A percentile compares a stretch with the other conserved stretches of the same genome.
phyloP scores from a whole-genome alignment of 2,329 filamentous ascomycete genomes.

The Aureobasidium sp. region DNA sequence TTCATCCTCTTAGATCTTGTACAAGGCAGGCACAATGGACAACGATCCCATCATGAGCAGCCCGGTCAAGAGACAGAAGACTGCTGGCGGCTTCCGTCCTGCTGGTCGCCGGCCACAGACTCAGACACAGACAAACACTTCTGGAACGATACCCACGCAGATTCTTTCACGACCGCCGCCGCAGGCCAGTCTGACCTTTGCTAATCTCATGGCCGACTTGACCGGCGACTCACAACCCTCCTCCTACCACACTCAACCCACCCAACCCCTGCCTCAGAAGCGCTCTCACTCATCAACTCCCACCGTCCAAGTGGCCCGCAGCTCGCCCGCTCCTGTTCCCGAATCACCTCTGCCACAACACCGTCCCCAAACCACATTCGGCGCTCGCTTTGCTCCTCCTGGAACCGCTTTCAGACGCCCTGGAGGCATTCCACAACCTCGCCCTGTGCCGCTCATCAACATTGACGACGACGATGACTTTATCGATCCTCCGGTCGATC shows the following conservation, averaged over 20 bases:
- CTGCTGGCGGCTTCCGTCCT: constrained; percentile 25
- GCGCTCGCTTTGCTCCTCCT: constrained; percentile 63
- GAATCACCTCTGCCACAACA: constrained; percentile 31
- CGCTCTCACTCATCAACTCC: constrained; percentile 22
- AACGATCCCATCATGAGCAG: constrained; percentile 30
- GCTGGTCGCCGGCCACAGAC: constrained; percentile 32
- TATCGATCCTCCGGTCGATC: constrained; percentile 23
- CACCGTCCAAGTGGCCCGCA: constrained; percentile 75
- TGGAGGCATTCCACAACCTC: constrained; percentile 20
- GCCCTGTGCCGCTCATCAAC: constrained; percentile 14
- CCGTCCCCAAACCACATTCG: constrained; percentile 35
- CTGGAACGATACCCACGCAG: constrained; percentile 21
- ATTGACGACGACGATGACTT: constrained; percentile 33
- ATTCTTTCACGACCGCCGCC: constrained; percentile 16
- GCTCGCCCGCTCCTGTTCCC: constrained; percentile 57
- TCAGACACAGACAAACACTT: neutral
- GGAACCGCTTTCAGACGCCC: constrained; percentile 61
- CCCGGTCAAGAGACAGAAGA: constrained; percentile 29
- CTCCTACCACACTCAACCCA: constrained; percentile 48
- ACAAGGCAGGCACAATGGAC: constrained; percentile 18
- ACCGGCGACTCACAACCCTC: constrained; percentile 6
- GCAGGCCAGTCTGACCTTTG: constrained; percentile 17
- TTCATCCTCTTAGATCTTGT: neutral
- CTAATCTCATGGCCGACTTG: constrained; percentile 12
- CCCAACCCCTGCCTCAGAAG: constrained; percentile 47